A percentile compares a stretch with the other conserved stretches of the same genome.
These are phyloP conservation scores for Camellia sinensis DNA, from an alignment of 148 eudicot species.

Conservation along the genomic window DNA sequence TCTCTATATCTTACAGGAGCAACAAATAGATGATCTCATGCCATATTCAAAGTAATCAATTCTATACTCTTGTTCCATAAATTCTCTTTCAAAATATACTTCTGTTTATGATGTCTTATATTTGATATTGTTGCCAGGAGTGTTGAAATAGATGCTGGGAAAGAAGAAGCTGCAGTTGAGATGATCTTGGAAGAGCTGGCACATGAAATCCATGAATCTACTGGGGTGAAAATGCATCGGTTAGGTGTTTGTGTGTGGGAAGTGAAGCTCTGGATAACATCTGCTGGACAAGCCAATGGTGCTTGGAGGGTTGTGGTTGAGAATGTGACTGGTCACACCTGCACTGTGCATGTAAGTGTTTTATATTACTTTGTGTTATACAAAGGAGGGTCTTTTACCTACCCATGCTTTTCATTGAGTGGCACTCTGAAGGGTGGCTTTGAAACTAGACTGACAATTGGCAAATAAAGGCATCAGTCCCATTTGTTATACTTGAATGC, in stretches of 20 bases:
- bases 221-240: constrained; percentile 88
- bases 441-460: neutral
- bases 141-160: constrained; percentile 43
- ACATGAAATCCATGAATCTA: constrained; percentile 64
- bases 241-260: constrained; percentile 97
- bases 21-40: constrained; percentile 79
- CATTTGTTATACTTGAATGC: neutral
- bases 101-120: constrained; percentile 9
- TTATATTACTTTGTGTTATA: constrained; percentile 3
- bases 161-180: constrained; percentile 70
- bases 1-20: constrained; percentile 80
- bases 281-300: constrained; percentile 82
- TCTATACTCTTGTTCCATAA: neutral
- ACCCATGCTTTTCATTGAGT: neutral
- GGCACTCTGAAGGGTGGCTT: neutral
- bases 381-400: neutral
- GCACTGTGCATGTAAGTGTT: constrained; percentile 80
- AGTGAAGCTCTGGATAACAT: constrained; percentile 85
- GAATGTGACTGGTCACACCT: constrained; percentile 95
- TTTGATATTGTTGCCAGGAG: constrained; percentile 45
- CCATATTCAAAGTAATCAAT: constrained; percentile 66
- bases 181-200: constrained; percentile 67
- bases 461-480: neutral
- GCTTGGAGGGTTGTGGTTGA: constrained; percentile 89
- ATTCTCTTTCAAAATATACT: neutral